Evolutionary conservation across 1,139 yeast species (phyloP).

Genomic region (Geotrichum candidum): DNA sequence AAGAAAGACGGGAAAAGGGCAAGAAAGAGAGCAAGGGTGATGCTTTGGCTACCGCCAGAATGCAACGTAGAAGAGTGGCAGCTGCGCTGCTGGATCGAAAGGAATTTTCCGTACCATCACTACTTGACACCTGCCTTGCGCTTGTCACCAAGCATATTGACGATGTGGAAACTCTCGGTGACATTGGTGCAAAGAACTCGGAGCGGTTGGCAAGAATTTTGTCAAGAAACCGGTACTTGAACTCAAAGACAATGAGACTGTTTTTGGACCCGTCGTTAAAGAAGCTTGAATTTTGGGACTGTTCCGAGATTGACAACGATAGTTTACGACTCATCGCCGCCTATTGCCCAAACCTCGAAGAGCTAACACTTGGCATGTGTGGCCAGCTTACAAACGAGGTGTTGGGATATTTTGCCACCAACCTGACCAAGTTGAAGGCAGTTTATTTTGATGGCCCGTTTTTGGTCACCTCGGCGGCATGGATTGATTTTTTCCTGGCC

Average conservation of each 20-base stretch:
- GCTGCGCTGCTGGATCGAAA: conserved; percentile 73
- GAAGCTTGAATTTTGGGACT: conserved; percentile 78
- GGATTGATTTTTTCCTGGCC: conserved; percentile 65
- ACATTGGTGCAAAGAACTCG: conserved; percentile 62
- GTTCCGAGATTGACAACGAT: conserved; percentile 67
- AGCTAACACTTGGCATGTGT: conserved; percentile 77
- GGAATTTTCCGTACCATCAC: conserved; percentile 52
- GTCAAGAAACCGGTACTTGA: conserved; percentile 72
- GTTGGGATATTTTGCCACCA: conserved; percentile 53
- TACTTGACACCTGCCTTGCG: conserved; percentile 77
- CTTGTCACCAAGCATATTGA: conserved; percentile 67
- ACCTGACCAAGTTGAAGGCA: conserved; percentile 49
- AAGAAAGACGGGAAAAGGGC: conserved; percentile 38
- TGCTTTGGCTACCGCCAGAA: conserved; percentile 57
- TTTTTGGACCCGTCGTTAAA: conserved; percentile 59
- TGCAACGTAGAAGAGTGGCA: conserved; percentile 71
- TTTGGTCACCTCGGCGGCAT: conserved; percentile 62
- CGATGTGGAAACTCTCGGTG: conserved; percentile 73
- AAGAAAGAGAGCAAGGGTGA: conserved; percentile 39
- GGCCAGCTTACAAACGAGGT: conserved; percentile 84
- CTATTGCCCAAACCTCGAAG: conserved; percentile 66
- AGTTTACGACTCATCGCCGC: conserved; percentile 68
- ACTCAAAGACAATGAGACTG: conserved; percentile 61
- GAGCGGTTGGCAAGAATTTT: conserved; percentile 66
- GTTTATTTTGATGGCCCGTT: conserved; percentile 81